Base-by-base conservation (phyloP, 1,139 yeast genomes). In the Ogataea hybrid region DNA sequence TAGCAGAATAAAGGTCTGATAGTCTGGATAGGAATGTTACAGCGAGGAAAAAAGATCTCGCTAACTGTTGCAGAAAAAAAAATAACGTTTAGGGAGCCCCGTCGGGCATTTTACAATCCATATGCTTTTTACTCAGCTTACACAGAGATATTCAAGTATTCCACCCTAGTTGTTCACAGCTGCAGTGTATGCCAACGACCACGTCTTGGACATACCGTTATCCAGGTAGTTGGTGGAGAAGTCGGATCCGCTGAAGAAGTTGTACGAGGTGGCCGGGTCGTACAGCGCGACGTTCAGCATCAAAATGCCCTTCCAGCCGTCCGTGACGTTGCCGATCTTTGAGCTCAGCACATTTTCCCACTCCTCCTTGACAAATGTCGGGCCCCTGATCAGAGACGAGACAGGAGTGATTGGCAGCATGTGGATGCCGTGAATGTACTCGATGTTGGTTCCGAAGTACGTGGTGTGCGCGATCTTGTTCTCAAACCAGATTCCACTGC, bases 361-460 rank as follows among this genome's bases (percentile, higher is more conserved):
- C 65, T 89, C 97, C 64, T 88, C 77, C 57, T 71, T 57, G 16
- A 83, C 94, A 64, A 78, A 89, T 0, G 69, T 64, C 4, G 89
- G 79, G 2, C 74, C 71, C 62, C 97, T 77, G 32, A 87, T 73
- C 48, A 75, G 78, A 1, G 92, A 79, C 8, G 95, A 81, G 15
- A 84, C 80, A 1, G 96, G 88, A 0, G 95, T 86, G 42, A 87
- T 70, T 22, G 97, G 95, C 48, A 89, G 69, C 81, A 90, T 90
- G 61, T 89, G 96, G 51, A 89, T 88, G 63, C 96, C 95, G 58
- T 88, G 96, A 41, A 89, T 88, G 62, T 83, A 89, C 64, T 88
- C 88, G 27, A 69, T 51, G 38, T 75, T 69, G 43, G 71, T 71
- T 12, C 95, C 95, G n/a, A 87, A 87, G 65, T 79, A 87, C 4